Evolutionary conservation across 2,329 filamentous ascomycete genomes (phyloP).

Genomic region (Pseudogymnoascus sp.): DNA sequence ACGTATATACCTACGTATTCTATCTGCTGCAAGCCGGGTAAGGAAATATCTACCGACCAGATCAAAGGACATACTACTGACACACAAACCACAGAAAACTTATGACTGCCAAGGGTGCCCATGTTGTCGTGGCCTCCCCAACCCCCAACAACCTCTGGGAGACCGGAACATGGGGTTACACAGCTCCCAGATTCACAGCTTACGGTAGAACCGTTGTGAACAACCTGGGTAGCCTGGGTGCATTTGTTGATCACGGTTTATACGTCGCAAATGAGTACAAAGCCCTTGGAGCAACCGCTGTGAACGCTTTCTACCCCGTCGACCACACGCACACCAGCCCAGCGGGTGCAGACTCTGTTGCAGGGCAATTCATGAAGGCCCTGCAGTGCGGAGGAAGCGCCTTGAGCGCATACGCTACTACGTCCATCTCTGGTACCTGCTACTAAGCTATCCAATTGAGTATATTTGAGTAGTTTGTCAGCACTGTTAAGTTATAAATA

Average conservation of each 20-base stretch:
- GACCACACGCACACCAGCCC: constrained; percentile 57
- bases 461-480: background rate
- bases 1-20: constrained; percentile 12
- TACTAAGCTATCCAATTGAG: constrained; percentile 12
- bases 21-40: constrained; percentile 11
- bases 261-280: constrained; percentile 46
- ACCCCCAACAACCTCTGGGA: constrained; percentile 60
- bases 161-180: constrained; percentile 40
- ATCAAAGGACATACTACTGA: background rate
- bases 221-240: constrained; percentile 31
- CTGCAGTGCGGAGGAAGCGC: constrained; percentile 23
- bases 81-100: constrained; percentile 10
- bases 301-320: constrained; percentile 45
- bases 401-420: constrained; percentile 21
- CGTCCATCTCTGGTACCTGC: constrained; percentile 23
- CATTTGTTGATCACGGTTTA: constrained; percentile 52
- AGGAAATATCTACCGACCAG: background rate
- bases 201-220: constrained; percentile 44
- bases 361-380: constrained; percentile 51
- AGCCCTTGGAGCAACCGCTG: constrained; percentile 38
- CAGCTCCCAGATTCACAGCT: constrained; percentile 46
- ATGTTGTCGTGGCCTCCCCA: constrained; percentile 49
- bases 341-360: constrained; percentile 45
- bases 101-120: constrained; percentile 43
- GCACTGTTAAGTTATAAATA: background rate